Base-by-base conservation (phyloP, 768 basidiomycete genomes). In the Rhizopogon rudus region DNA sequence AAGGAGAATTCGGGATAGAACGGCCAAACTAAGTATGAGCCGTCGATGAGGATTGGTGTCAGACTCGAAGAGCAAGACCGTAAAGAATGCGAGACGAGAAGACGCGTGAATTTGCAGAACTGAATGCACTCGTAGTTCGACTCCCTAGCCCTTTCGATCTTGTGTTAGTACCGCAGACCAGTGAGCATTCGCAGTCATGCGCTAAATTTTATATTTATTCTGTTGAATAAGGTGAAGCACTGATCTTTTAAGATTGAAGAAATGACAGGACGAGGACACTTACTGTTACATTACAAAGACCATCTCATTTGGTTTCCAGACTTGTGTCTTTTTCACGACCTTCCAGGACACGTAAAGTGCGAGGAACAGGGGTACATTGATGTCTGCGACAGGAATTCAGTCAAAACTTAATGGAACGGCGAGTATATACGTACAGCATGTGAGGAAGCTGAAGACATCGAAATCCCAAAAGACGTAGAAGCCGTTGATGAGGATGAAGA, bases 391-490 rank as follows among this genome's bases (percentile, higher is more conserved):
- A 25, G 25, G 25, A 25, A 25, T 25, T 49, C 13, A 9, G 16
- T 49, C 14, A 16, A 16, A 20, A n/a, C 9, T 37, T 37, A 1
- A 37, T 4, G 14, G 20, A 25, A 31, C 3, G 16, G n/a, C 13
- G 45, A 8, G 44, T 33, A 37, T 17, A 48, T 25, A 68, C 71
- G 63, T 59, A 76, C 78, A 82, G 22, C 73, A 67, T 35, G 73
- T 78, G 45, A 81, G 65, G 74, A 81, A 88, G 53, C 64, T 71
- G 3, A 80, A 66, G 6, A 78, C 76, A 46, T 76, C 77, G 70
- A 83, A 87, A 56, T 71, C 56, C 71, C 80, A 87, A 75, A 88
- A 88, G n/a, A 86, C 83, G 10, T 66, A 61, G 66, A 77, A 77
- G 7, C 81, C 80, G 65, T 77, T 78, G 73, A 81, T 72, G 72